phyloP scores from a whole-genome alignment of 2,329 filamentous ascomycete species.

The Penicillium rolfsii region DNA sequence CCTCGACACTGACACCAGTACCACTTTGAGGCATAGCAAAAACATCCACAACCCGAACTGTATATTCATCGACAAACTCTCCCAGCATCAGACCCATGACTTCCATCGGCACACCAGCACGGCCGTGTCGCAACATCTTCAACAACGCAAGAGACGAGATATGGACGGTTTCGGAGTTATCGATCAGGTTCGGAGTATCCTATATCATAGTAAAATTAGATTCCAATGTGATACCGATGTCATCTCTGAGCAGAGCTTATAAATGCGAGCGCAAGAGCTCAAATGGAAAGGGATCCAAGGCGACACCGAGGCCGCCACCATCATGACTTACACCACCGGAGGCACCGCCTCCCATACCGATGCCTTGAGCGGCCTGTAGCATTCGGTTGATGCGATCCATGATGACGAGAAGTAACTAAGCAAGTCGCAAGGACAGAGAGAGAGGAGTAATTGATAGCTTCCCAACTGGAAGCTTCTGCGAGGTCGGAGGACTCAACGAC shows the following conservation, averaged over 20 bases:
- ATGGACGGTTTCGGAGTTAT: constrained; percentile 99
- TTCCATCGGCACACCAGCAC: constrained; percentile 98
- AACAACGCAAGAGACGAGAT: constrained; percentile 95
- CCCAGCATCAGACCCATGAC: constrained; percentile 99
- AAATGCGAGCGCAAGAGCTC: constrained; percentile 12
- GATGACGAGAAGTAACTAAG: constrained; percentile 34
- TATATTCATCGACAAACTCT: constrained; percentile 99
- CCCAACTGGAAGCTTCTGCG: constrained; percentile 36
- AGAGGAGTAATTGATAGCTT: constrained; percentile 32
- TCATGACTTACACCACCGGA: constrained; percentile 45
- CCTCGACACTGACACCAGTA: constrained; percentile 97
- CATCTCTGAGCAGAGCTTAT: not conserved
- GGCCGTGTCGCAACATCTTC: constrained; percentile 98
- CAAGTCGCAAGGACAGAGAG: constrained; percentile 20
- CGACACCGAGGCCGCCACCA: constrained; percentile 14
- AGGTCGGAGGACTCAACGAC: constrained; percentile 14
- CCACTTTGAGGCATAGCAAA: constrained; percentile 99
- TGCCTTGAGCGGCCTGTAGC: constrained; percentile 72
- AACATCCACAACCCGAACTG: constrained; percentile 95
- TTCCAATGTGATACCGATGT: not conserved
- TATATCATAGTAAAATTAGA: constrained; percentile 43
- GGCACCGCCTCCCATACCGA: constrained; percentile 49
- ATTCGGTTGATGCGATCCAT: constrained; percentile 95
- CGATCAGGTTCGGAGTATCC: constrained; percentile 90
- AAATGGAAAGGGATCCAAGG: constrained; percentile 7